phyloP scores from a whole-genome alignment of 495 filamentous ascomycete genomes.

The Letharia lupina region DNA sequence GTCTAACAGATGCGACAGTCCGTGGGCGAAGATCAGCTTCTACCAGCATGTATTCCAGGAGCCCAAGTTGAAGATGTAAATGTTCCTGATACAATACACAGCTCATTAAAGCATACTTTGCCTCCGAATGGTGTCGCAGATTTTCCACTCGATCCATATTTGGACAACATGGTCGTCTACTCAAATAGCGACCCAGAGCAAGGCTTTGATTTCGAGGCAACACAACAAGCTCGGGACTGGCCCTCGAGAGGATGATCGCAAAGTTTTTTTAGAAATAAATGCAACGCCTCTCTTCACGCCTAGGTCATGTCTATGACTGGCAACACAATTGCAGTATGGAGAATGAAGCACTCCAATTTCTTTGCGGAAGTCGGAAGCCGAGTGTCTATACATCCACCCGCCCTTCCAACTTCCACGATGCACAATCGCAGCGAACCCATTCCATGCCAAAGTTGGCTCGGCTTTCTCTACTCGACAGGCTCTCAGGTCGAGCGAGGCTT shows the following conservation, averaged over 20 bases:
- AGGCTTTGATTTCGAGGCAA: not conserved
- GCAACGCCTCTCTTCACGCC: too few species aligned
- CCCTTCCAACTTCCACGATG: too few species aligned
- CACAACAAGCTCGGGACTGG: not conserved
- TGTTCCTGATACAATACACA: not conserved
- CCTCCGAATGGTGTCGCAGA: not conserved
- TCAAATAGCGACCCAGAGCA: not conserved
- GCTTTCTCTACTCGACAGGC: too few species aligned
- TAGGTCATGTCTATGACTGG: too few species aligned
- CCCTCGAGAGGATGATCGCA: not conserved
- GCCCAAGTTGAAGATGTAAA: not conserved
- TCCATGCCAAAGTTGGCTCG: too few species aligned
- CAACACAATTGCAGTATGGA: too few species aligned
- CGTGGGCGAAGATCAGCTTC: not conserved
- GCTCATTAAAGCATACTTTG: not conserved
- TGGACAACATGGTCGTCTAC: not conserved
- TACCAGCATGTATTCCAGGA: not conserved
- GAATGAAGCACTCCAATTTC: too few species aligned
- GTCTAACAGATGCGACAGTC: not conserved
- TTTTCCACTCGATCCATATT: not conserved
- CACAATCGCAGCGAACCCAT: too few species aligned
- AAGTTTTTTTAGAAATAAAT: not conserved
- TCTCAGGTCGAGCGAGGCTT: too few species aligned
- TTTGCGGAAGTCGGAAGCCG: too few species aligned
- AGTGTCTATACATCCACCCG: too few species aligned